These are phyloP conservation scores for Zychaea mexicana DNA, from an alignment of 371 early-diverging fungal species.

Conservation along the genomic window DNA sequence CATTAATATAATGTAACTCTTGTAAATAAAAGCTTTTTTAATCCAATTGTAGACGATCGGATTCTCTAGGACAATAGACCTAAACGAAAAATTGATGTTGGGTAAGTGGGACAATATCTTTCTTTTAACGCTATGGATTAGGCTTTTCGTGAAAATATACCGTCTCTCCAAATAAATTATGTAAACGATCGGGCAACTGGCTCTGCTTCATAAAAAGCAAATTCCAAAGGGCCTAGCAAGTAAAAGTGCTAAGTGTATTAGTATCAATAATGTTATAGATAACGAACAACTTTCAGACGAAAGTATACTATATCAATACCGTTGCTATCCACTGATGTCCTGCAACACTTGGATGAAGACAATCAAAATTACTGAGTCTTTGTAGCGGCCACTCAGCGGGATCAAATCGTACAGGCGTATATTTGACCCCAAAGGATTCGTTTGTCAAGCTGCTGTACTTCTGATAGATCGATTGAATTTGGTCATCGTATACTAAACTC, in stretches of 20 bases:
- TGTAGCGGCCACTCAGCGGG: neutral
- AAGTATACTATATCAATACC: neutral
- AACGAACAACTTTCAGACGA: too few species aligned
- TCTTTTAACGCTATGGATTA: too few species aligned
- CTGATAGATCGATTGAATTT: neutral
- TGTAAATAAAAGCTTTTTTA: neutral
- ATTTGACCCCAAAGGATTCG: neutral
- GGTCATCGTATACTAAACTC: neutral
- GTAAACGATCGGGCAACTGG: neutral
- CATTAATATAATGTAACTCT: too few species aligned
- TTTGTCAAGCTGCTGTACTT: neutral
- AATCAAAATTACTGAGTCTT: neutral
- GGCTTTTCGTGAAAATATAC: neutral
- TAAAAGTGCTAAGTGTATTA: too few species aligned
- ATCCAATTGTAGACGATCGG: neutral
- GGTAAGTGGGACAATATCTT: too few species aligned
- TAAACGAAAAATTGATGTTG: neutral
- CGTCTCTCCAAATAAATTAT: neutral
- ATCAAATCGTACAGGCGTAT: neutral
- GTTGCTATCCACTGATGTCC: neutral
- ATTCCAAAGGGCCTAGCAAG: neutral
- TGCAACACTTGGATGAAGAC: neutral
- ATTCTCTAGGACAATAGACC: neutral
- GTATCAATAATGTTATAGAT: too few species aligned
- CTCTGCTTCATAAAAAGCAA: neutral